Base-by-base conservation (phyloP, 257 asterid species). In the Nicotiana obtusifolia region DNA sequence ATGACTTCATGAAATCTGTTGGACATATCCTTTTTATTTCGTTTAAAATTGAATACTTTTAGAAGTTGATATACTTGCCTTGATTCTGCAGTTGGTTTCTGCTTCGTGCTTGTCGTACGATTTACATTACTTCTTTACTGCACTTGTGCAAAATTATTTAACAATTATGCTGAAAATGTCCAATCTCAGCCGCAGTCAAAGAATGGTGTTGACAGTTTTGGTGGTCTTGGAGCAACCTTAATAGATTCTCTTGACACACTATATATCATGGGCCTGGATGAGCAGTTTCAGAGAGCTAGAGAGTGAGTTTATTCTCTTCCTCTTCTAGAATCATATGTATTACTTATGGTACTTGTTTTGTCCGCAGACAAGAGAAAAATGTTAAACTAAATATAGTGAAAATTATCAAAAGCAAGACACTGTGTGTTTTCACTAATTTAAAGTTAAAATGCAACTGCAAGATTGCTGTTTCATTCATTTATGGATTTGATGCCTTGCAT, bases 201-300 rank as follows among this genome's bases (percentile, higher is more conserved):
- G 88, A 92, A 82, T 69, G 98, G 99, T 14, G 91, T 96, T 81
- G 91, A 96, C 87, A 96, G 98, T 97, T 96, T 96, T 81, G 99
- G 99, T 84, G 99, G 99, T 67, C 98, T 96, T 86, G 99, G 99
- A 87, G 99, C 99, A 64, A 96, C 99, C 81, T 80, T 96, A 78
- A 87, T 96, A 84, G 99, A 96, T 90, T 85, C 98, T 84, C 98
- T 96, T 66, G 99, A 96, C 88, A 96, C 99, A 4, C 85, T 96
- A 80, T 94, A 93, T 86, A 94, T 96, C 82, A 96, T 96, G 99
- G 99, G 99, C 83, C 84, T 96, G 87, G 93, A 96, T 77, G 98
- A 94, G 86, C 92, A 96, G 89, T 96, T 96, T 86, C 96, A 96
- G 82, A 93, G 84, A 89, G 99, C 99, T 79, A 93, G 90, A 90